phyloP scores from a whole-genome alignment of 2,329 filamentous ascomycete species.

The Coniella vitis region DNA sequence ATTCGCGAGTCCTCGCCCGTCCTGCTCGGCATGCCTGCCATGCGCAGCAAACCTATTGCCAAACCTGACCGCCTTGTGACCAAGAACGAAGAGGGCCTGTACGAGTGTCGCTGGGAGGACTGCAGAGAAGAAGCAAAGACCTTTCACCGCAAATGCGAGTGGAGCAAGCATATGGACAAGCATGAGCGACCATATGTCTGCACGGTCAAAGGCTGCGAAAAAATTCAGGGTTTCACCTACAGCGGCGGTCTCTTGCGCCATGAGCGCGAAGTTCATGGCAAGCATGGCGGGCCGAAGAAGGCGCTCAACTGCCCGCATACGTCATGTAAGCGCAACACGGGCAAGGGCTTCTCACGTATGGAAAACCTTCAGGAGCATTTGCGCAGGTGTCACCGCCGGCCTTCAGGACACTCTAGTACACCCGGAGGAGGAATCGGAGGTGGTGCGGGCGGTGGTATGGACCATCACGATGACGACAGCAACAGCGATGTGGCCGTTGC shows the following conservation, averaged over 20 bases:
- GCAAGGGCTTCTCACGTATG: constrained; percentile 84
- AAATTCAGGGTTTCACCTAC: constrained; percentile 91
- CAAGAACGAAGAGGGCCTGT: constrained; percentile 68
- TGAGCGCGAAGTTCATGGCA: constrained; percentile 87
- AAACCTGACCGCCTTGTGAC: constrained; percentile 52
- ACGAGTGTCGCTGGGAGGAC: constrained; percentile 63
- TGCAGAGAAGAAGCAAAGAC: constrained; percentile 58
- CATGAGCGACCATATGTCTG: constrained; percentile 93
- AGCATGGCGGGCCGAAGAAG: constrained; percentile 83
- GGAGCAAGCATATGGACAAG: constrained; percentile 99
- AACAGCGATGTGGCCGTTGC: constrained; percentile 36
- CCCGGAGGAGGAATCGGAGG: constrained; percentile 20
- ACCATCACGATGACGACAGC: constrained; percentile 31
- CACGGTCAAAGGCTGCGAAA: constrained; percentile 73
- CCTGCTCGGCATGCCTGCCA: constrained; percentile 19
- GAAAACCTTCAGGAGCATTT: constrained; percentile 94
- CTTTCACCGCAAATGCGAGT: constrained; percentile 84
- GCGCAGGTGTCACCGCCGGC: constrained; percentile 64
- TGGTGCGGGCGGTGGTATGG: constrained; percentile 27
- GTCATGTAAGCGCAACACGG: constrained; percentile 83
- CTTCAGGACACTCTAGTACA: constrained; percentile 26
- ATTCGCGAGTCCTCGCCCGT: constrained; percentile 24
- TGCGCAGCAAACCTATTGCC: constrained; percentile 45
- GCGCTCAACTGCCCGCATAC: constrained; percentile 77
- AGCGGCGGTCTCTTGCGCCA: constrained; percentile 84